These are phyloP conservation scores for Lodderomyces metapsilosis DNA, from an alignment of 1,139 yeast species.

Conservation along the genomic window DNA sequence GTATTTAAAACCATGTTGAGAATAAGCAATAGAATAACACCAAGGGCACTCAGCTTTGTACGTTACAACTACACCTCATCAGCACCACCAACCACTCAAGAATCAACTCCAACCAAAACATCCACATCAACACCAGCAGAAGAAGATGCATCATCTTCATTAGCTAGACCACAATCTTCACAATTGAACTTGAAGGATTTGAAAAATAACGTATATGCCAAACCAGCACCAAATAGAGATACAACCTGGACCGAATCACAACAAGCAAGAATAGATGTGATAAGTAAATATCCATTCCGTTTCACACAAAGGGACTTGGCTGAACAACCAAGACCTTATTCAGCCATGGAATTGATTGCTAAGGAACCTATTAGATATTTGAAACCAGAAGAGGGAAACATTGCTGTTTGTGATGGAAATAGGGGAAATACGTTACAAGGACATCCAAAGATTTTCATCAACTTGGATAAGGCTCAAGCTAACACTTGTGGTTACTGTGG, in stretches of 20 bases:
- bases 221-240: slow-evolving; percentile 76
- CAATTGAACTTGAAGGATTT: slow-evolving; percentile 37
- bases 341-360: slow-evolving; percentile 82
- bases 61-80: slow-evolving; percentile 1
- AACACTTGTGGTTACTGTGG: slow-evolving; percentile 83
- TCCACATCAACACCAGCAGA: slow-evolving; percentile 4
- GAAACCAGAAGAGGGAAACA: slow-evolving; percentile 45
- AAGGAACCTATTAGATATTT: slow-evolving; percentile 70
- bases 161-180: slow-evolving; percentile 13
- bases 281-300: slow-evolving; percentile 55
- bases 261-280: slow-evolving; percentile 57
- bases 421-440: slow-evolving; percentile 69
- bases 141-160: slow-evolving; percentile 4
- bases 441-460: slow-evolving; percentile 82
- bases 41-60: background rate
- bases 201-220: slow-evolving; percentile 30
- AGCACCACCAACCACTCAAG: slow-evolving; percentile 2
- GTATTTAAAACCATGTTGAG: slow-evolving; percentile 3
- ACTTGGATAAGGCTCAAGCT: slow-evolving; percentile 72
- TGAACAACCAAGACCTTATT: slow-evolving; percentile 74
- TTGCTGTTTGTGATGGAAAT: slow-evolving; percentile 87
- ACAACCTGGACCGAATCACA: slow-evolving; percentile 74
- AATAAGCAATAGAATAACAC: slow-evolving; percentile 2
- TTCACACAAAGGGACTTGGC: slow-evolving; percentile 70
- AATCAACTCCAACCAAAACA: slow-evolving; percentile 2